Evolutionary conservation across 2,329 filamentous ascomycete species (phyloP).

Genomic region (Parastagonospora nodorum): DNA sequence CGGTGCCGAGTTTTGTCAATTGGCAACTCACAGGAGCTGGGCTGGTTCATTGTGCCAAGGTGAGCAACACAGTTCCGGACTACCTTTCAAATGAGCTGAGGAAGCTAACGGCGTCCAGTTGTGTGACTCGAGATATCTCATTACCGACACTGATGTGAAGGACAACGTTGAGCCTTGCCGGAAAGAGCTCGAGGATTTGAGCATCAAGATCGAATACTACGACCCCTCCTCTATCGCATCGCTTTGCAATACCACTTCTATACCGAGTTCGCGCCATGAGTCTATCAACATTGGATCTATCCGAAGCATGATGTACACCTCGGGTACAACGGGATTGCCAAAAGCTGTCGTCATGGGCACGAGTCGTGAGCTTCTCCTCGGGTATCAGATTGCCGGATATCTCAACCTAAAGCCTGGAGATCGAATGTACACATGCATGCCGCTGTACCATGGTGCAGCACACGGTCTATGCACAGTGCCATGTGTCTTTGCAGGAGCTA

Average conservation of each 20-base stretch:
- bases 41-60: slow-evolving; percentile 43
- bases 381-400: slow-evolving; percentile 27
- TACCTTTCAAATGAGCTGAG: no score
- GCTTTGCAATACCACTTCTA: slow-evolving; percentile 23
- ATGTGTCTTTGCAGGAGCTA: slow-evolving; percentile 36
- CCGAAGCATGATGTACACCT: slow-evolving; percentile 42
- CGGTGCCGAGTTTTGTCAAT: slow-evolving; percentile 40
- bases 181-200: slow-evolving; percentile 24
- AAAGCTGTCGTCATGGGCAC: slow-evolving; percentile 39
- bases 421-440: slow-evolving; percentile 46
- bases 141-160: slow-evolving; percentile 54
- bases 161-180: slow-evolving; percentile 49
- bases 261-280: slow-evolving; percentile 31
- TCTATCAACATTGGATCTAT: slow-evolving; percentile 30
- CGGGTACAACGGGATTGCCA: slow-evolving; percentile 43
- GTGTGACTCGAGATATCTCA: slow-evolving; percentile 55
- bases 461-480: slow-evolving; percentile 38
- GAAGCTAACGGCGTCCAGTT: slow-evolving; percentile 54
- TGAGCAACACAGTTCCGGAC: slow-evolving; percentile 33
- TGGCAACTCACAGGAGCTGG: slow-evolving; percentile 43
- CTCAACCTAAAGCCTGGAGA: slow-evolving; percentile 34
- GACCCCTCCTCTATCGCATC: slow-evolving; percentile 29
- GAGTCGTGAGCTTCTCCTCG: slow-evolving; percentile 33
- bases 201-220: slow-evolving; percentile 38
- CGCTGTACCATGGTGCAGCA: slow-evolving; percentile 44